Evolutionary conservation across 2,329 filamentous ascomycete genomes (phyloP), one percentile per base, ranked within the genome.

Genomic region (Aspergillus amoenus): DNA sequence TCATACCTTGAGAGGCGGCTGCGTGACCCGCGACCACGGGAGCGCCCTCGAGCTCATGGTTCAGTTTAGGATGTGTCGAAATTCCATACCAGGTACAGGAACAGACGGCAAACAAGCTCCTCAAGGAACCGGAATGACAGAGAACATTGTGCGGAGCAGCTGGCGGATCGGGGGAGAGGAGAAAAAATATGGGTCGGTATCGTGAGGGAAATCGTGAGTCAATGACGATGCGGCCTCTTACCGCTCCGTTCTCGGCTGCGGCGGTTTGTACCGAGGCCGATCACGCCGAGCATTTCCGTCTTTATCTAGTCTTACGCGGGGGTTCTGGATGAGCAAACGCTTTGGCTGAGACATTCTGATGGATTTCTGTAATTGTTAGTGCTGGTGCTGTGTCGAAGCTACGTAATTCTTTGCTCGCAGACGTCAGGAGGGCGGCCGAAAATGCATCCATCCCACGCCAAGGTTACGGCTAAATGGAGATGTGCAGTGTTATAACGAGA

Each of bases 41-140:
- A 73, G 56, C 52, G 69, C 64, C 62, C 68, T 69, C 48, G 67
- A 67, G 67, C 64, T 72, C 73, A 76, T 76, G 65, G 58, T 71
- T 65, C 58, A 61, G 57, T 56, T 22, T 46, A 40, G 55, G 52
- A 44, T 61, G 9, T 40, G 37, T 46, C 30, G 8, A 55, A 54
- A 43, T 47, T 44, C 24, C 41, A 50, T 52, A 32, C 39, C 54
- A 59, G 53, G 27, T 45, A 61, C 32, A 51, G 48, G 63, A 64
- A 53, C 61, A 63, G 61, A 58, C 42, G 47, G 21, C 21, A 21
- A 50, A 59, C 47, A 32, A 55, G 46, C 37, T 54, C 32, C 49
- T 42, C 27, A 51, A 41, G 46, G 42, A 55, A 55, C 41, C 24
- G 48, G 44, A 17, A 50, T 39, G 52, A 44, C 30, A 55, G 56